Evolutionary conservation across 164 flowering plant genomes (phyloP).

Genomic region (Dillenia turbinata): DNA sequence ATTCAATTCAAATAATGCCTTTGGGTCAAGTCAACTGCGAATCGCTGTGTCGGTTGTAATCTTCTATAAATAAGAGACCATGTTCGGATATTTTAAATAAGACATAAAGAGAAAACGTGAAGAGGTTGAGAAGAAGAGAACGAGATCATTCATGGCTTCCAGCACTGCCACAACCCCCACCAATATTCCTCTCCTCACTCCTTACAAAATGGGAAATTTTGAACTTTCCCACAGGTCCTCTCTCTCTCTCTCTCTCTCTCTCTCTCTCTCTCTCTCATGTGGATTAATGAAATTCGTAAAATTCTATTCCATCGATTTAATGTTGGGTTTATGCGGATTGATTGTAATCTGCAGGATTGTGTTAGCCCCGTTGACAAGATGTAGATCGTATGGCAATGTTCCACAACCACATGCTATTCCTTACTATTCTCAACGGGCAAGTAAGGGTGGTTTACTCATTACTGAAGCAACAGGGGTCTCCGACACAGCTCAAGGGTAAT

Average conservation of each 20-base stretch:
- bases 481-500: conserved; percentile 47
- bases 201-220: conserved; percentile 32
- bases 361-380: conserved; percentile 46
- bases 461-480: conserved; percentile 50
- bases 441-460: conserved; percentile 49
- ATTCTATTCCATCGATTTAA: too few species aligned
- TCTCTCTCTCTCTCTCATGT: neutral
- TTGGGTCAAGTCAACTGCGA: too few species aligned
- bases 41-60: too few species aligned
- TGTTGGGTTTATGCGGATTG: neutral
- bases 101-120: too few species aligned
- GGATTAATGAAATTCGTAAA: neutral
- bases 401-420: conserved; percentile 53
- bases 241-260: neutral
- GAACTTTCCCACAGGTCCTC: conserved; percentile 39
- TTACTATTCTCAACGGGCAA: conserved; percentile 52
- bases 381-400: conserved; percentile 36
- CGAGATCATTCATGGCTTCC: too few species aligned
- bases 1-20: too few species aligned
- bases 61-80: too few species aligned
- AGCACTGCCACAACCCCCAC: neutral
- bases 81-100: too few species aligned
- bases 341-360: conserved; percentile 28
- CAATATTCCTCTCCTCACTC: conserved; percentile 24
- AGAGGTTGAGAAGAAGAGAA: too few species aligned